Base-by-base conservation (phyloP, 495 filamentous ascomycete species). In the Trichoderma orchidacearum region DNA sequence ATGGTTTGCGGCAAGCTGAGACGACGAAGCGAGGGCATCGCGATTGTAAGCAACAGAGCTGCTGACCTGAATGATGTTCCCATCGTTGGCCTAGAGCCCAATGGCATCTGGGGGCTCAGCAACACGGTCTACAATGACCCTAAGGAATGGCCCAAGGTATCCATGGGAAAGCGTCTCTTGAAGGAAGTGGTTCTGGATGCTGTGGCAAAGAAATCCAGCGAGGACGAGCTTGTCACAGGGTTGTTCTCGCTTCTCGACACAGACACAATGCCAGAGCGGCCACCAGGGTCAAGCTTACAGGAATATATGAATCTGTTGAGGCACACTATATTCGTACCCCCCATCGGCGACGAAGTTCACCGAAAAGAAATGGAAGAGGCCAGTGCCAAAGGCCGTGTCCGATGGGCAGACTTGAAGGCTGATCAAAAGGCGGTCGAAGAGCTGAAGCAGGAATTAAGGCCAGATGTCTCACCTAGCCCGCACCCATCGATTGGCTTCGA, bases 31-130 rank as follows among this genome's bases (percentile, higher is more conserved):
- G 80, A 89, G 64, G 84, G 85, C 5, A 66, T 98, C 51, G 89
- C 89, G 18, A 84, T 97, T 58, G 80, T 98, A 41, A 93, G 87
- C 45, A 98, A 98, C 65, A 84, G 93, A n/a, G 81, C 77, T 38
- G 84, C 85, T 3, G 71, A 80, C 53, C 64, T 72, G 11, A 81
- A 84, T 28, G 75, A 81, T 15, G 74, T 86, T 3, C 78, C 78
- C 27, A 89, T 89, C 85, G 81, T 96, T 30, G 82, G 77, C 11
- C 75, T 75, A 3, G 65, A 74, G 17, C 75, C 75, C n/a, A 80
- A 80, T 4, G 75, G 85, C 62, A 88, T 81, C 0, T 74, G 85
- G 58, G 94, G 85, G 3, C 77, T 98, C 41, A 95, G 89, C 72
- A 98, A 98, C 65, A 87, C 90, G 30, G 77, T 77, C 28, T 89